A percentile compares a stretch with the other conserved stretches of the same genome.
These are phyloP conservation scores for Clarireedia hainanense DNA, from an alignment of 2,329 filamentous ascomycete species.

Conservation along the genomic window DNA sequence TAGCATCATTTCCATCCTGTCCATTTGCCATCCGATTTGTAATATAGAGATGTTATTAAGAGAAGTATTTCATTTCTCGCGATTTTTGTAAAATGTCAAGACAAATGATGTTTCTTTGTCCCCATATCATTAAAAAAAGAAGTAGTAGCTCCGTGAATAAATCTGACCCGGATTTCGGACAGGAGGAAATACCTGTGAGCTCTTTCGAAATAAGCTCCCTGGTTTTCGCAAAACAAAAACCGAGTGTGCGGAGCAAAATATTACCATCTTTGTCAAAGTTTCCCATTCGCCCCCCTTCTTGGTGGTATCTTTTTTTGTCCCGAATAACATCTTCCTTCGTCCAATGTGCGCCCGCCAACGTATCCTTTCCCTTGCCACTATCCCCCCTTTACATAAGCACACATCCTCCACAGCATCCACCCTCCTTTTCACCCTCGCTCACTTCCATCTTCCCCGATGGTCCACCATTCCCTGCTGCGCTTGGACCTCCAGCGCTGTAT, in stretches of 20 bases:
- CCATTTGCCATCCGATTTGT: no score
- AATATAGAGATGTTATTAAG: background rate
- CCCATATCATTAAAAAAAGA: background rate
- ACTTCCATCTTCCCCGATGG: slow-evolving; percentile 67
- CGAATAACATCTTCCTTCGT: slow-evolving; percentile 4
- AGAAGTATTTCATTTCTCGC: background rate
- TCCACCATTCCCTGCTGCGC: slow-evolving; percentile 51
- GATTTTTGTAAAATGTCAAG: background rate
- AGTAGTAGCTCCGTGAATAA: background rate
- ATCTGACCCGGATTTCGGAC: background rate
- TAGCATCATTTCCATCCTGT: background rate
- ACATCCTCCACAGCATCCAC: slow-evolving; percentile 78
- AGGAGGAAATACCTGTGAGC: background rate
- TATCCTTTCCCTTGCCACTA: background rate
- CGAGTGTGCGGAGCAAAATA: background rate
- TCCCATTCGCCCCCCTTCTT: background rate
- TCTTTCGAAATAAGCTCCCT: no score
- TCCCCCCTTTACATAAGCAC: slow-evolving; percentile 65
- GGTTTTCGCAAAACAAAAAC: background rate
- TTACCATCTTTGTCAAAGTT: background rate
- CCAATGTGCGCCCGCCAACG: background rate
- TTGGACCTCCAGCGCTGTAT: slow-evolving; percentile 62
- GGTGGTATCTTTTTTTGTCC: slow-evolving; percentile 5
- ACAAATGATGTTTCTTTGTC: background rate
- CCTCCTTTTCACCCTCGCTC: slow-evolving; percentile 54